A percentile compares a stretch with the other conserved stretches of the same genome.
phyloP scores from a whole-genome alignment of 306 rosid species.

The Hylodesmum podocarpum region DNA sequence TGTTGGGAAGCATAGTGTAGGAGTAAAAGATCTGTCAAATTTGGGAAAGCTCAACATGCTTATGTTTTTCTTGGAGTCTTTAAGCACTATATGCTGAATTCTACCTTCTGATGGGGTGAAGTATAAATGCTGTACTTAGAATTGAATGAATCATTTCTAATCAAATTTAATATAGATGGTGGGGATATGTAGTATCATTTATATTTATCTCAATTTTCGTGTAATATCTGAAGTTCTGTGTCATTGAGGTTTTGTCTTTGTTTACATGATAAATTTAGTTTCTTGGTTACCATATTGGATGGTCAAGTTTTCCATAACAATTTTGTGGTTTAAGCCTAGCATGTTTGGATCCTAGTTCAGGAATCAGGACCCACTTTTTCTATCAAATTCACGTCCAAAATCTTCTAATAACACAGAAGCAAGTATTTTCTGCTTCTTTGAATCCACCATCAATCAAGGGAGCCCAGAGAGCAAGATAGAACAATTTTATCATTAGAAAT shows the following conservation, averaged over 20 bases:
- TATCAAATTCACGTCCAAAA: no score
- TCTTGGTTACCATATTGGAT: not conserved
- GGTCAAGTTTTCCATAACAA: not conserved
- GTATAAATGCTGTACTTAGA: conserved; percentile 4
- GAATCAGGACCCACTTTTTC: no score
- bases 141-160: not conserved
- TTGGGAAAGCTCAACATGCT: not conserved
- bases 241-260: not conserved
- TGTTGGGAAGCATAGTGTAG: conserved; percentile 25
- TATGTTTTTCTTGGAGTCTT: conserved; percentile 15
- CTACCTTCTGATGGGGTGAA: conserved; percentile 1
- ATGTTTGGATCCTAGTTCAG: no score
- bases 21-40: not conserved
- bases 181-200: not conserved
- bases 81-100: conserved; percentile 18
- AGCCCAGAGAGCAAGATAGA: not conserved
- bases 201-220: not conserved
- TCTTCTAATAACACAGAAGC: no score
- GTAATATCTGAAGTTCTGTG: not conserved
- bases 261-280: not conserved
- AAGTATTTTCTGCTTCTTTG: no score
- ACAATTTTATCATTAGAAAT: not conserved
- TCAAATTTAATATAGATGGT: not conserved
- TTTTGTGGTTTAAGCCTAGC: not conserved
- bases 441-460: no score